Base-by-base conservation (phyloP, 352 stramenopile genomes). In the Hyaloperonospora brassicae region DNA sequence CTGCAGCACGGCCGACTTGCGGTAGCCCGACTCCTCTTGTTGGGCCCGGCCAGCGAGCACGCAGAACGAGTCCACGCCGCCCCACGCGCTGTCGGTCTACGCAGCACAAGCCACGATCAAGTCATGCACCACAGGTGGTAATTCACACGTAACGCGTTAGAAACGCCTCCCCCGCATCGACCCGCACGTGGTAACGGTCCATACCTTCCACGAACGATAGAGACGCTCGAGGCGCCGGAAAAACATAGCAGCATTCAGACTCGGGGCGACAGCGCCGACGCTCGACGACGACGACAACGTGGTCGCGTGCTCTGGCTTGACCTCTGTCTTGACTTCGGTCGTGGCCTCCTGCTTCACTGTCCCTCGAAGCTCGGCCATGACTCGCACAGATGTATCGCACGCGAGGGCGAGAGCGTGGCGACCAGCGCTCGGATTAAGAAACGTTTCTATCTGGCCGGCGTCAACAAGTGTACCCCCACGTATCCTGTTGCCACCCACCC, bases 1-100 rank as follows among this genome's bases (percentile, higher is more conserved):
- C 73, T 97, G 87, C 42, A 95, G 52, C 57, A 91, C 79, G 12
- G 80, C 74, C 35, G 86, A 95, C 72, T 95, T 95, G 59, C 83
- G 84, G 59, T 96, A 95, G 22, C 82, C 83, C 7, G 82, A 91
- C 50, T 92, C 82, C 47, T 96, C 84, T 44, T 77, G 70, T 49
- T 95, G 82, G 44, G 82, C 75, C 50, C 85, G 84, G 14, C 84
- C 84, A 2, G 84, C 77, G 1, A 92, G 71, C 57, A 95, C 76
- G 55, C 81, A 93, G 72, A 95, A 90, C 44, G 80, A 65, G 50
- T 88, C 75, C n/a, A 68, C 72, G 17, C 62, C 64, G 2, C 67
- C 74, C 84, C 84, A 95, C 21, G 48, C 54, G 5, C 70, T 34
- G 24, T 70, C 53, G 13, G 52, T 60, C 52, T 84, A 82, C 54